Conservation (phyloP, 2,329 filamentous ascomycete genomes). For the Pleomassaria siparia region DNA sequence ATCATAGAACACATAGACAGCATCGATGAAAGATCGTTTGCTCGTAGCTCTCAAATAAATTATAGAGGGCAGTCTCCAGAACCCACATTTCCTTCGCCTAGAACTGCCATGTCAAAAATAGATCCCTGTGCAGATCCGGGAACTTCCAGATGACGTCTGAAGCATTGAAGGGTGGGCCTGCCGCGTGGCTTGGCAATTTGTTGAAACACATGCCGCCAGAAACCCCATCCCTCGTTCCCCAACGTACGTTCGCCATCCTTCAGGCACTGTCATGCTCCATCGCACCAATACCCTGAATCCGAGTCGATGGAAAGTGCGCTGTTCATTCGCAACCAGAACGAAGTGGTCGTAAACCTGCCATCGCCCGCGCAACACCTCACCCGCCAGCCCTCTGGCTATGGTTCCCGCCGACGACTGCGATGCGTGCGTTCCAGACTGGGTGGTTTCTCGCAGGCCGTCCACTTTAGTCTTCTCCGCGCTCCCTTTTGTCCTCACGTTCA, state of each 20-base stretch:
- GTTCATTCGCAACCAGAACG: conserved; percentile 13
- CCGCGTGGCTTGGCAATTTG: conserved; percentile 5
- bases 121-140: conserved; percentile 8
- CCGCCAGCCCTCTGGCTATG: conserved; percentile 27
- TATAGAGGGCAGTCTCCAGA: neutral
- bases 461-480: conserved; percentile 61
- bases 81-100: neutral
- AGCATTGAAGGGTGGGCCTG: conserved; percentile 3
- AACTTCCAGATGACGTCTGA: conserved; percentile 7
- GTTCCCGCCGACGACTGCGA: conserved; percentile 53
- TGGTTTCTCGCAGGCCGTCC: conserved; percentile 46
- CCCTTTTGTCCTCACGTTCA: conserved; percentile 72
- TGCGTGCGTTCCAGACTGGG: conserved; percentile 59
- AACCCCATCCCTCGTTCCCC: neutral
- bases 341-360: conserved; percentile 20
- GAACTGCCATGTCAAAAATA: neutral
- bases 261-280: conserved; percentile 17
- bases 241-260: neutral
- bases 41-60: neutral
- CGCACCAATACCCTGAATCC: conserved; percentile 13
- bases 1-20: neutral
- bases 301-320: conserved; percentile 29
- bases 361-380: conserved; percentile 7
- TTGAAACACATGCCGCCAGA: conserved; percentile 16
- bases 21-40: neutral